phyloP scores from a whole-genome alignment of 108 stramenopile genomes.

The Epithemia pelagica region DNA sequence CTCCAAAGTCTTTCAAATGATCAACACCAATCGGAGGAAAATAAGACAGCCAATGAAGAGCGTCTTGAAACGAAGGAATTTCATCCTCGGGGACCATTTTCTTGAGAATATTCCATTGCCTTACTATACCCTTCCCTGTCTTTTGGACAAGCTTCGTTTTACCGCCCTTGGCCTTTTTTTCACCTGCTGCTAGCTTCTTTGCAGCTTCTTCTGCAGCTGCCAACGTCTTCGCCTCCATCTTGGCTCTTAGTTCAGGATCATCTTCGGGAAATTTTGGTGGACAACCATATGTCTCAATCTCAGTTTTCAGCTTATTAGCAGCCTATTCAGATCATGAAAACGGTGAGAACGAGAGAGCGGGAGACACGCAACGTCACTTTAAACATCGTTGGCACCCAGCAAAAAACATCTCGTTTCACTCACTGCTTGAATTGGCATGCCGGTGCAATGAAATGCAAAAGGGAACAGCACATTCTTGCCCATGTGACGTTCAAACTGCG shows the following conservation, averaged over 20 bases:
- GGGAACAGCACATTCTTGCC: conserved; percentile 96
- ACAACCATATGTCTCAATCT: conserved; percentile 80
- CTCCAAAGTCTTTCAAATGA: conserved; percentile 89
- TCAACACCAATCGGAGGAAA: conserved; percentile 93
- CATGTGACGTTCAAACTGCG: conserved; percentile 87
- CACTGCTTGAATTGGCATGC: conserved; percentile 98
- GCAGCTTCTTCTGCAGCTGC: conserved; percentile 47
- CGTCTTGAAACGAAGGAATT: conserved; percentile 87
- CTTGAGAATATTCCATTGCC: conserved; percentile 92
- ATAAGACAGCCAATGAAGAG: conserved; percentile 90
- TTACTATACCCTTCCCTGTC: conserved; percentile 85
- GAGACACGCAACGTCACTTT: too few species aligned
- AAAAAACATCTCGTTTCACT: conserved; percentile 22
- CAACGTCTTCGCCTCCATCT: conserved; percentile 73
- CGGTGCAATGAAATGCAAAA: conserved; percentile 99
- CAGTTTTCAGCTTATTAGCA: conserved; percentile 94
- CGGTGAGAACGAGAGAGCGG: too few species aligned
- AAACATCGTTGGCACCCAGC: too few species aligned
- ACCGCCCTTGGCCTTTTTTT: conserved; percentile 82
- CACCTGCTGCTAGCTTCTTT: conserved; percentile 28
- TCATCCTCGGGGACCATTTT: conserved; percentile 79
- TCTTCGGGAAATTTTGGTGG: conserved; percentile 90
- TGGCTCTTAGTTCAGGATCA: conserved; percentile 73
- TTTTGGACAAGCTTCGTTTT: conserved; percentile 89
- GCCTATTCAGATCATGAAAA: too few species aligned